Base-by-base conservation (phyloP, 805 yeast genomes). In the Saturnispora dispora region DNA sequence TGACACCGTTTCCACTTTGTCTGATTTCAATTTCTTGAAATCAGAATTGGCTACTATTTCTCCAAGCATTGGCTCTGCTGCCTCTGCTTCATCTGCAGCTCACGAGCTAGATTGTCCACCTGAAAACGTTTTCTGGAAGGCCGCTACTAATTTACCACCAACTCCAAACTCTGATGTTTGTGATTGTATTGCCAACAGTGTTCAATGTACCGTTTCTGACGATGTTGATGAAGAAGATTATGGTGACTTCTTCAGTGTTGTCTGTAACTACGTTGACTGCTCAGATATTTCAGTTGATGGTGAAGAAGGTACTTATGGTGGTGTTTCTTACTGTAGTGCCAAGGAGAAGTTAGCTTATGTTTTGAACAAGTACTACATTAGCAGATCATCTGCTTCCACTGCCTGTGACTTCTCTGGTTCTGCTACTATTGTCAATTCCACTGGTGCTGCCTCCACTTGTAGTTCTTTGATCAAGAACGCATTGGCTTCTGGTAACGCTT, bases 381-480 rank as follows among this genome's bases (percentile, higher is more conserved):
- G 68, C 39, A 75, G 82, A 54, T 71, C 70, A 56, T 64, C 65
- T 47, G 55, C 59, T 46, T 51, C 66, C 2, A 66, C 77, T 48
- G 90, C 85, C 52, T 87, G 95, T 71, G 79, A 78, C 66, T 87
- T 85, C 66, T 64, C 64, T 51, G 91, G 95, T 51, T 75, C 83
- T 52, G 93, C 90, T 35, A 62, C 83, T n/a, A 52, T 78, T 50
- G 62, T 63, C 50, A 64, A 76, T 33, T 73, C 74, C 36, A 68
- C 78, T 22, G 33, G 33, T 30, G 46, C 62, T 33, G 60, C 59
- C 6, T 56, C 63, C 8, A 64, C 77, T 40, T 83, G 89, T 71
- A 58, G 77, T 27, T 71, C 79, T 30, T 61, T 74, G 54, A 61
- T 78, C 13, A 50, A 47, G 13, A 35, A 37, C 15, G 56, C 54